phyloP scores from a whole-genome alignment of 1,284 basidiomycete genomes.

The Ceratobasidium sp. region DNA sequence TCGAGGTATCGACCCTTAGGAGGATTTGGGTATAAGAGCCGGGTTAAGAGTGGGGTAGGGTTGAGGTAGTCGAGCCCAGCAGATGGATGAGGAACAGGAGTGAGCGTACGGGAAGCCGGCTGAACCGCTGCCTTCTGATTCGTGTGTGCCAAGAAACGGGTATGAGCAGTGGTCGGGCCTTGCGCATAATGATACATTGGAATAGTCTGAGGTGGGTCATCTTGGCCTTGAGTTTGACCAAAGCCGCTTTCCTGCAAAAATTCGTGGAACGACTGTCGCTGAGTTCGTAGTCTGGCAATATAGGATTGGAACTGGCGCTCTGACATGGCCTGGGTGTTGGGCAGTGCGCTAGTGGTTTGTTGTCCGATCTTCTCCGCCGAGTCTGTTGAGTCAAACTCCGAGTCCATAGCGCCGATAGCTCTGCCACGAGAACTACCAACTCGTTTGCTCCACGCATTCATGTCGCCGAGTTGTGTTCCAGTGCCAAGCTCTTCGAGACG shows the following conservation, averaged over 20 bases:
- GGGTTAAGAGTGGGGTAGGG: constrained; percentile 66
- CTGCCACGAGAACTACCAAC: constrained; percentile 55
- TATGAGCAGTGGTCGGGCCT: background rate
- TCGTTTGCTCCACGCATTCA: constrained; percentile 58
- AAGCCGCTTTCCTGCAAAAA: constrained; percentile 56
- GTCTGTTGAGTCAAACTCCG: constrained; percentile 60
- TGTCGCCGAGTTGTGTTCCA: constrained; percentile 55
- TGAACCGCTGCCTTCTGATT: constrained; percentile 35
- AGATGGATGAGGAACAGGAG: constrained; percentile 72
- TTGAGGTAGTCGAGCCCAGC: constrained; percentile 73
- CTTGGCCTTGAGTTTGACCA: constrained; percentile 54
- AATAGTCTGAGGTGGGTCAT: constrained; percentile 50
- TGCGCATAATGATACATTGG: constrained; percentile 25
- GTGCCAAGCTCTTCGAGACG: constrained; percentile 74
- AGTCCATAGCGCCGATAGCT: constrained; percentile 63
- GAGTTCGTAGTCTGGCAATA: constrained; percentile 66
- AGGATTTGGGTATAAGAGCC: constrained; percentile 63
- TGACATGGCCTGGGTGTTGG: constrained; percentile 58
- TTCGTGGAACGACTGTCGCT: constrained; percentile 69
- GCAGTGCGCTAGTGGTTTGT: constrained; percentile 48
- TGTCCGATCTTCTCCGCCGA: constrained; percentile 15
- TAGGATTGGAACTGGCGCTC: constrained; percentile 70
- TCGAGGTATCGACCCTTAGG: constrained; percentile 70
- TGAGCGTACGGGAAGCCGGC: constrained; percentile 62
- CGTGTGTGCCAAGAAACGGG: constrained; percentile 34